These are phyloP conservation scores for Pichia californica DNA, from an alignment of 805 yeast genomes.

Conservation along the genomic window DNA sequence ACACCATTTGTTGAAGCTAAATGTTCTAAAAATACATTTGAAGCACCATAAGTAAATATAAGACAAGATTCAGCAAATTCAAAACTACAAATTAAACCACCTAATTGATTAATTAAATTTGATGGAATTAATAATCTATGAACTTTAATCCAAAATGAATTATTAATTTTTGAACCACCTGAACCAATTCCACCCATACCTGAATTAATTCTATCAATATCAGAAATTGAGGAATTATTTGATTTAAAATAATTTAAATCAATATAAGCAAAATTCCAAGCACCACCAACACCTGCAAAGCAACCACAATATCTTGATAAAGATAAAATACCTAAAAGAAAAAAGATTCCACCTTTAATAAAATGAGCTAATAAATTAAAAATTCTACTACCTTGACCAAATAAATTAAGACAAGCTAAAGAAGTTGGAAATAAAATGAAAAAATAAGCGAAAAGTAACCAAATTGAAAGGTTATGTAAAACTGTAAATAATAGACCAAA, in stretches of 20 bases:
- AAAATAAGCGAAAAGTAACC: conserved; percentile 58
- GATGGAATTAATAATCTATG: neutral
- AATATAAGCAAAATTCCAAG: conserved; percentile 63
- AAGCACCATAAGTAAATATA: conserved; percentile 80
- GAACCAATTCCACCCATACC: conserved; percentile 7
- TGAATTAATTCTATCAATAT: neutral
- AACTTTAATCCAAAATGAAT: conserved; percentile 1
- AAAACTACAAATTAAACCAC: conserved; percentile 52
- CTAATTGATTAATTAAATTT: conserved; percentile 23
- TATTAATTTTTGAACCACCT: conserved; percentile 3
- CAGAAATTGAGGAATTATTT: neutral
- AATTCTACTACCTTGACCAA: conserved; percentile 63
- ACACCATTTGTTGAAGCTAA: conserved; percentile 69
- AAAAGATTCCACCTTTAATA: conserved; percentile 91
- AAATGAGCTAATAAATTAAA: conserved; percentile 89
- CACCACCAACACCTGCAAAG: conserved; percentile 70
- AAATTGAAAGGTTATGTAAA: conserved; percentile 48
- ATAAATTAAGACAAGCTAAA: conserved; percentile 56
- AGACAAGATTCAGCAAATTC: conserved; percentile 77
- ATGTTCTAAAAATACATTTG: conserved; percentile 89
- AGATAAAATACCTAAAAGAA: conserved; percentile 68
- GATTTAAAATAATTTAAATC: conserved; percentile 13
- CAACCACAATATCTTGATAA: conserved; percentile 85
- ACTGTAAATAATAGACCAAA: conserved; percentile 29
- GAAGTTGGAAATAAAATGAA: conserved; percentile 50